Conservation (phyloP, 768 basidiomycete species). For the Rhodotorula toruloides region DNA sequence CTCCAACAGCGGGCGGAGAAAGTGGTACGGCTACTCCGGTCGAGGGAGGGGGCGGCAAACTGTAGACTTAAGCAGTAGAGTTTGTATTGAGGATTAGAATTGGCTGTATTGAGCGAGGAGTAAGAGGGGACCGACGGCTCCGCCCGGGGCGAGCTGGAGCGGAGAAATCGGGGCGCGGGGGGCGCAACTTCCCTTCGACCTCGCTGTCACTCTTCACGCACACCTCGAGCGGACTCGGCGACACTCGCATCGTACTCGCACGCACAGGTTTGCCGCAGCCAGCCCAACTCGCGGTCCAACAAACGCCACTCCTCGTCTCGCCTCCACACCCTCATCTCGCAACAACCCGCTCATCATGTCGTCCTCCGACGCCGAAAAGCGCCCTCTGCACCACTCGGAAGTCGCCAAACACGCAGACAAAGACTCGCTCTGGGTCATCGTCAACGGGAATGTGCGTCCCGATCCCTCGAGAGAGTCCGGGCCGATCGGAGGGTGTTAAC, state of each 20-base stretch:
- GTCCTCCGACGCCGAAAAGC: constrained; percentile 5
- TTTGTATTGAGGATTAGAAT: too few species aligned
- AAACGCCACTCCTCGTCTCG: not conserved
- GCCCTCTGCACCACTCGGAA: constrained; percentile 42
- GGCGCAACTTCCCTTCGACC: too few species aligned
- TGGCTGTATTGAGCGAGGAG: too few species aligned
- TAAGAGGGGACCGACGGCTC: too few species aligned
- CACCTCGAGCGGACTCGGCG: too few species aligned
- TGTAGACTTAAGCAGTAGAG: not conserved
- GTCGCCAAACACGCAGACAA: constrained; percentile 49
- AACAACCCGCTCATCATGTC: not conserved
- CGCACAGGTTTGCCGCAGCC: too few species aligned
- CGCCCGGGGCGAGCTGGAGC: too few species aligned
- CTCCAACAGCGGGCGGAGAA: constrained; percentile 18
- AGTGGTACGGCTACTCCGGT: not conserved
- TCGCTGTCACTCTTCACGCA: too few species aligned
- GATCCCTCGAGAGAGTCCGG: constrained; percentile 58
- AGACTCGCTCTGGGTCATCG: constrained; percentile 72
- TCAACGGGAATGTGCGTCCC: constrained; percentile 61
- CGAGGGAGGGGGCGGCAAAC: constrained; percentile 1
- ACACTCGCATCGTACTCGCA: too few species aligned
- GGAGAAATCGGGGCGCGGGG: too few species aligned
- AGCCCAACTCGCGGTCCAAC: too few species aligned
- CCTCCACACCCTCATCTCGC: not conserved
- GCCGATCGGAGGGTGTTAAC: too few species aligned